Percentiles rank a stretch among this genome's conserved stretches.
These are phyloP conservation scores for Vinca minor DNA, from an alignment of 257 asterid genomes.

Conservation along the genomic window DNA sequence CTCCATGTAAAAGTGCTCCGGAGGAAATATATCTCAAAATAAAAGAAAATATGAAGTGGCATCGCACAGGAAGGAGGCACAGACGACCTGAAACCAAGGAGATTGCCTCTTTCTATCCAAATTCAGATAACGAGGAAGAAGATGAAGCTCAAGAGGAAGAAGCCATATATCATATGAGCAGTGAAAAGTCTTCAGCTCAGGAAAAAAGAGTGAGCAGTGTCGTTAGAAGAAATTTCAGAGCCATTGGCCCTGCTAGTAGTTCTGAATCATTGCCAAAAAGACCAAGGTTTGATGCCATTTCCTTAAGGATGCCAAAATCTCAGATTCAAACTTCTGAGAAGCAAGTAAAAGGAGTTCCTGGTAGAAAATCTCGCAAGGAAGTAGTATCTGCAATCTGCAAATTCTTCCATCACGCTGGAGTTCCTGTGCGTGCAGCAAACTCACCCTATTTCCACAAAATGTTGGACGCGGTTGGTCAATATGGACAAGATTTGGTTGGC, in stretches of 20 bases:
- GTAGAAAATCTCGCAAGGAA: slow-evolving; percentile 63
- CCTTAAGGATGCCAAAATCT: slow-evolving; percentile 34
- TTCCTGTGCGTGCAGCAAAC: slow-evolving; percentile 72
- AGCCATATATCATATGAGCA: slow-evolving; percentile 33
- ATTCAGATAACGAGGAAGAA: slow-evolving; percentile 70
- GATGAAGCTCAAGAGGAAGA: slow-evolving; percentile 53
- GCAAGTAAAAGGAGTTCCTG: slow-evolving; percentile 41
- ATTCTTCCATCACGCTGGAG: slow-evolving; percentile 86
- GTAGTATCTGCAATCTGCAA: slow-evolving; percentile 76
- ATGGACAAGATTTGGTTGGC: slow-evolving; percentile 53
- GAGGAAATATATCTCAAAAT: slow-evolving; percentile 78
- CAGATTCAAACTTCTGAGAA: slow-evolving; percentile 39
- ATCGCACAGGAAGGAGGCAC: slow-evolving; percentile 81
- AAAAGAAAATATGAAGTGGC: slow-evolving; percentile 95
- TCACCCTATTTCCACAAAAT: slow-evolving; percentile 78
- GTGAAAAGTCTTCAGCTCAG: slow-evolving; percentile 40
- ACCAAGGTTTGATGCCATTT: slow-evolving; percentile 47
- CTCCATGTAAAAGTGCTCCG: slow-evolving; percentile 83
- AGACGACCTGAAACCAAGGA: slow-evolving; percentile 62
- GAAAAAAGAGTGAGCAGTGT: slow-evolving; percentile 53
- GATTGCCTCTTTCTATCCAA: slow-evolving; percentile 37
- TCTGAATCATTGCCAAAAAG: slow-evolving; percentile 45
- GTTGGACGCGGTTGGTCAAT: slow-evolving; percentile 71
- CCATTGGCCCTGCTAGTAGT: slow-evolving; percentile 32
- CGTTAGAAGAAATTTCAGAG: slow-evolving; percentile 43